Base-by-base conservation (phyloP, 2,329 filamentous ascomycete genomes). In the Aspergillus sp. region DNA sequence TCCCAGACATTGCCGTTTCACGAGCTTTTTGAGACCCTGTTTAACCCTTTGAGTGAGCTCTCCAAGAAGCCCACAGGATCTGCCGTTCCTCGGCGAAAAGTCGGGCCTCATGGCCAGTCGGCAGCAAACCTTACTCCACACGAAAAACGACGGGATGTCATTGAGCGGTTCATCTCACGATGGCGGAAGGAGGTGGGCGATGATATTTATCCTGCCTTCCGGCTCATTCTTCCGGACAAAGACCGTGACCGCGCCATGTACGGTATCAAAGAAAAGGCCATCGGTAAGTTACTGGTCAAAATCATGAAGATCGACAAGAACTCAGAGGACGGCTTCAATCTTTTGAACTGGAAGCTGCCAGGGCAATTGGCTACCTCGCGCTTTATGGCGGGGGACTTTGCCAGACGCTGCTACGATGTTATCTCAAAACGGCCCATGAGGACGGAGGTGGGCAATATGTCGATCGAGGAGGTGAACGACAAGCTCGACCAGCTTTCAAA, bases 241-340 rank as follows among this genome's bases (percentile, higher is more conserved):
- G 95, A 99, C 71, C 87, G 92, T 41, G 92, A 98, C 70, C 86
- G 95, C 51, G 90, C 90, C 17, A 92, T 96, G 81, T 99, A 98
- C 70, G 92, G 94, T 0, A 81, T 99, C 42, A 98, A 98, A 73
- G 95, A 99, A 79, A 93, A 90, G 73, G 86, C 88, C 5, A 92
- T 99, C 61, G 94, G 89, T 8, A 96, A 92, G 72, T 79, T 98
- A 19, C 81, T 98, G n/a, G 90, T 97, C 60, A 94, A 92, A 72
- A 84, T 96, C 41, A 89, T 96, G 82, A 94, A 93, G 72, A 96
- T 99, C 69, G 89, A 93, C 78, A 91, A 89, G 69, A 88, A 93
- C 68, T 96, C 92, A 0, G 91, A 96, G 64, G 94, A 98, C 78
- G 94, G 89, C 0, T 89, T 89, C 71, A 92, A 86, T 64, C 82